phyloP scores from a whole-genome alignment of 345 rosid genomes.

The Limnanthes douglasii region DNA sequence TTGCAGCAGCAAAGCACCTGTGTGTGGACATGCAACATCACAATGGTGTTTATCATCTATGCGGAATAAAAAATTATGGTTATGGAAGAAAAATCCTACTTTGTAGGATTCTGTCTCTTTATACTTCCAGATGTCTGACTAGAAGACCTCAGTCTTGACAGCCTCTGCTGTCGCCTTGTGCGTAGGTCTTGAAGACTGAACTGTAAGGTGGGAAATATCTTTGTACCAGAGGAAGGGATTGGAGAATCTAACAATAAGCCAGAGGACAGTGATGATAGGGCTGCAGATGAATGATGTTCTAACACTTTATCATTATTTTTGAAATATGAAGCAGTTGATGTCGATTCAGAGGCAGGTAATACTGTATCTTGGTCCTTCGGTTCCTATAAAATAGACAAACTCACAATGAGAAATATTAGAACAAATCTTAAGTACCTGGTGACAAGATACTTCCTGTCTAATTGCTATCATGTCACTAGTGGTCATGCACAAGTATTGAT shows the following conservation, averaged over 20 bases:
- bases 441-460: not conserved
- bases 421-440: not conserved
- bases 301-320: constrained; percentile 13
- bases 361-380: constrained; percentile 14
- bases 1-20: constrained; percentile 77
- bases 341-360: constrained; percentile 15
- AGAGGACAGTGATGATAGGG: constrained; percentile 23
- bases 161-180: constrained; percentile 49
- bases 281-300: constrained; percentile 20
- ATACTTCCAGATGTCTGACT: constrained; percentile 16
- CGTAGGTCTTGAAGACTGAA: constrained; percentile 58
- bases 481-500: not conserved
- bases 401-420: not conserved
- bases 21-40: constrained; percentile 9
- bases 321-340: constrained; percentile 18
- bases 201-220: constrained; percentile 41
- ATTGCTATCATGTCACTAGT: not conserved
- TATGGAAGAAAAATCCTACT: constrained; percentile 8
- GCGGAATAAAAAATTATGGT: not conserved
- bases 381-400: constrained; percentile 21
- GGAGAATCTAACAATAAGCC: constrained; percentile 26
- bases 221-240: constrained; percentile 28
- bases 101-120: constrained; percentile 30
- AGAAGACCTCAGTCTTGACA: constrained; percentile 27
- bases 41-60: constrained; percentile 1